Conservation (phyloP, 345 rosid genomes). For the Mangifera indica region DNA sequence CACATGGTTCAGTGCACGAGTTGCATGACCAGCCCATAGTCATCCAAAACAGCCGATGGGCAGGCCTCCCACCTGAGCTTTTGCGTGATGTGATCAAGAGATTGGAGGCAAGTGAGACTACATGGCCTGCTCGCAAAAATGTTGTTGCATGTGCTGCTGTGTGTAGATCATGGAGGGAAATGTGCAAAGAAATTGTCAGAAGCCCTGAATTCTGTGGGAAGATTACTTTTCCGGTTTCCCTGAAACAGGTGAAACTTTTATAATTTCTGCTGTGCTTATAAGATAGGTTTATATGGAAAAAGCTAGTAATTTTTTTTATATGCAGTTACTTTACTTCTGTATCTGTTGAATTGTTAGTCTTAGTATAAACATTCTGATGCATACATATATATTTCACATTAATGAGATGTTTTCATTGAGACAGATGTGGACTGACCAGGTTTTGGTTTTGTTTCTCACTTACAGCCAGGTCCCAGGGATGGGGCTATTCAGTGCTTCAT, state of each 20-base stretch:
- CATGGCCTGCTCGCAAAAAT: slow-evolving; percentile 84
- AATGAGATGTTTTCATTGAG: not conserved
- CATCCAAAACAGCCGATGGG: slow-evolving; percentile 76
- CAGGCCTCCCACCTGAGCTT: slow-evolving; percentile 87
- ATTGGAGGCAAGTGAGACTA: slow-evolving; percentile 81
- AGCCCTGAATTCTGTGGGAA: slow-evolving; percentile 82
- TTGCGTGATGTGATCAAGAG: slow-evolving; percentile 84
- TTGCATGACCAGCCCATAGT: slow-evolving; percentile 56
- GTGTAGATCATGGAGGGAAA: slow-evolving; percentile 90
- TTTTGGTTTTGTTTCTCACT: slow-evolving; percentile 20
- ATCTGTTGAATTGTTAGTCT: slow-evolving; percentile 3
- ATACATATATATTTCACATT: not conserved
- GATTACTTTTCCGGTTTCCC: slow-evolving; percentile 88
- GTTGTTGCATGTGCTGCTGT: slow-evolving; percentile 97
- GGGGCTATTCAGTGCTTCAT: slow-evolving; percentile 87
- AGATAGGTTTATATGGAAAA: not conserved
- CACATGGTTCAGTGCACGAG: slow-evolving; percentile 72
- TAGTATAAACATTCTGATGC: not conserved
- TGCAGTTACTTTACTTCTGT: slow-evolving; percentile 6
- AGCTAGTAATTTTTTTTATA: not conserved
- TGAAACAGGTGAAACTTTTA: slow-evolving; percentile 67
- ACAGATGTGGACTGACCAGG: slow-evolving; percentile 10
- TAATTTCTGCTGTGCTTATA: slow-evolving; percentile 7
- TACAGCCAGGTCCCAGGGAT: slow-evolving; percentile 88
- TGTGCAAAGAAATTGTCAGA: slow-evolving; percentile 85